A percentile compares a stretch with the other conserved stretches of the same genome.
Conservation (phyloP, 108 stramenopile species). For the Discostella pseudostelligera region DNA sequence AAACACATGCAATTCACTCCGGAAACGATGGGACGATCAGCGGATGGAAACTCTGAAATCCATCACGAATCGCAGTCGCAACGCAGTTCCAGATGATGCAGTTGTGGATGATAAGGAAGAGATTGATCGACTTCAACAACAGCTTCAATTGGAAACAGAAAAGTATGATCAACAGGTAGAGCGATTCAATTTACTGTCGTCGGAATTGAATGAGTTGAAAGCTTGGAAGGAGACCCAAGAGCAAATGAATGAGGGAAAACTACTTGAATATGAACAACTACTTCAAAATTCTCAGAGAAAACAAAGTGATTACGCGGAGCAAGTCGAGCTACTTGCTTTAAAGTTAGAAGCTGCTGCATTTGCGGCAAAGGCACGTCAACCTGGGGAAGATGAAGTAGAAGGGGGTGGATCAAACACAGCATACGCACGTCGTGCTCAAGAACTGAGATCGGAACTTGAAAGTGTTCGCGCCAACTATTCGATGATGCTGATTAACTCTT, state of each 20-base stretch:
- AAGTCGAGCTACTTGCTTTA: conserved; percentile 29
- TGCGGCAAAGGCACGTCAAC: conserved; percentile 16
- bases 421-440: conserved; percentile 18
- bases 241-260: conserved; percentile 4
- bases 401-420: not conserved
- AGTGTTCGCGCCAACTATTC: conserved; percentile 33
- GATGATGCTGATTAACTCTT: conserved; percentile 16
- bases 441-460: conserved; percentile 26
- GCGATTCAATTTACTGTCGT: conserved; percentile 23
- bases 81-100: conserved; percentile 1
- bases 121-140: conserved; percentile 21
- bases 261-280: conserved; percentile 12
- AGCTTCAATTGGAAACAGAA: conserved; percentile 28
- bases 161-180: conserved; percentile 28
- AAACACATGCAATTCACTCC: conserved; percentile 34
- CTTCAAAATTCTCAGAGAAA: conserved; percentile 11
- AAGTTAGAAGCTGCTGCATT: conserved; percentile 44
- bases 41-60: conserved; percentile 22
- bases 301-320: conserved; percentile 29
- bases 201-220: conserved; percentile 33
- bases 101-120: conserved; percentile 19
- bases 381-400: conserved; percentile 2
- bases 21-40: conserved; percentile 34
- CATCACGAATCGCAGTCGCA: conserved; percentile 6
- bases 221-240: conserved; percentile 22